Conservation (phyloP, 331 rosid species). For the Pyrus hybrid region DNA sequence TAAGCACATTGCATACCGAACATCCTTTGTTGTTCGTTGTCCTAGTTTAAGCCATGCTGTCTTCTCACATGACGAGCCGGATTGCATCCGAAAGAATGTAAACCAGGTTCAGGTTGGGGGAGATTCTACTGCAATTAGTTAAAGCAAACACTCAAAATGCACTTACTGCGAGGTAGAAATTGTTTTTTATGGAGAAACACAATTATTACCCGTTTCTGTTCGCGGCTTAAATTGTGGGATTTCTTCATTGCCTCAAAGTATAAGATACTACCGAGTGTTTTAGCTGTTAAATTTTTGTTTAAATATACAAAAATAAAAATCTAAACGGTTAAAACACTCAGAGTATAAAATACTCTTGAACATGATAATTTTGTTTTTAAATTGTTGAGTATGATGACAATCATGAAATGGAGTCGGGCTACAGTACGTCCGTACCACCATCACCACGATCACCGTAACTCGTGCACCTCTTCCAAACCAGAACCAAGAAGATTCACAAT, state of each 20-base stretch:
- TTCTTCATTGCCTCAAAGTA: background rate
- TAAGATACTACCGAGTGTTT: background rate
- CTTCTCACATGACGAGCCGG: background rate
- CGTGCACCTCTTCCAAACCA: too few relatives aligned
- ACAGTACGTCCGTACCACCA: too few relatives aligned
- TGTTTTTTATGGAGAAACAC: background rate
- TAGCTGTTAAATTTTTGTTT: background rate
- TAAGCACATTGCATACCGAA: background rate
- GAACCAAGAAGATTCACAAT: too few relatives aligned
- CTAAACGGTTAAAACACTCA: too few relatives aligned
- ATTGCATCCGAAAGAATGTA: background rate
- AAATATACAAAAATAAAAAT: too few relatives aligned
- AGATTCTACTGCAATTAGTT: background rate
- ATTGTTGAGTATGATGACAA: too few relatives aligned
- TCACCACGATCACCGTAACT: too few relatives aligned
- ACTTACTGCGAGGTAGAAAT: background rate
- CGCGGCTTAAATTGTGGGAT: background rate
- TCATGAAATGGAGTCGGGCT: too few relatives aligned
- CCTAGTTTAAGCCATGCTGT: background rate
- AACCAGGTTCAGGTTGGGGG: background rate
- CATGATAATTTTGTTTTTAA: too few relatives aligned
- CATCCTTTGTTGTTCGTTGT: background rate
- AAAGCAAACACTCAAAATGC: background rate
- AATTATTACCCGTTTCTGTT: background rate
- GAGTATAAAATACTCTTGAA: too few relatives aligned